Conservation (phyloP, 208 protist species). For the Acanthamoeba rhysodes region DNA sequence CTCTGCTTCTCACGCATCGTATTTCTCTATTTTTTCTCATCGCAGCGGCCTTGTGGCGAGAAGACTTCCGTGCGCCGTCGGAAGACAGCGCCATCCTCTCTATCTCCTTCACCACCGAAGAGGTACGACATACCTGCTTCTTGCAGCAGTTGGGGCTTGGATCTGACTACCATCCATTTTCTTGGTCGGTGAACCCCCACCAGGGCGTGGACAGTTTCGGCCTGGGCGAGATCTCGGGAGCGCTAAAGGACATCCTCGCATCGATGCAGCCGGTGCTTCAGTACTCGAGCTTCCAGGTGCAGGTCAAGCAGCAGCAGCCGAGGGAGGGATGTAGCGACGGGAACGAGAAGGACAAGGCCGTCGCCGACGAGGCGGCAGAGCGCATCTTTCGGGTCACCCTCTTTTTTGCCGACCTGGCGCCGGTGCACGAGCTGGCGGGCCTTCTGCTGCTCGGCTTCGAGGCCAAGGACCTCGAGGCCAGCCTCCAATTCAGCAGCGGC, state of each 20-base stretch:
- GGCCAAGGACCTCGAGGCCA: background rate
- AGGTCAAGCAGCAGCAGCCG: background rate
- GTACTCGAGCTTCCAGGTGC: slow-evolving; percentile 6
- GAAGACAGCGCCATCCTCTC: background rate
- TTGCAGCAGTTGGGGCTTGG: no score
- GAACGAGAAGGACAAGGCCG: background rate
- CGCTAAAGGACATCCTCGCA: slow-evolving; percentile 4
- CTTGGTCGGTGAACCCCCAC: background rate
- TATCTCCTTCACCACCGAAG: background rate
- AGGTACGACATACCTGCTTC: background rate
- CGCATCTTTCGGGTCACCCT: background rate
- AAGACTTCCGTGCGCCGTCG: background rate
- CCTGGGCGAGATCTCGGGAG: background rate
- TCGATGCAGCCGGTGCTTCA: background rate
- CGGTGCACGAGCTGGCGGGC: background rate
- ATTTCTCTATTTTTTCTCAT: background rate
- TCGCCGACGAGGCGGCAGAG: background rate
- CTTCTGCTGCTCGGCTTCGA: background rate
- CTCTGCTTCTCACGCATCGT: background rate
- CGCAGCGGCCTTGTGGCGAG: background rate
- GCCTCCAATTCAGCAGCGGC: background rate
- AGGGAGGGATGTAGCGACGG: background rate
- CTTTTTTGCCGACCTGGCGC: slow-evolving; percentile 1
- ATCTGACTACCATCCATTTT: no score
- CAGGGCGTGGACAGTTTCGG: slow-evolving; percentile 13